These are phyloP conservation scores for Rickenella mellea DNA, from an alignment of 768 basidiomycete genomes.

Conservation along the genomic window DNA sequence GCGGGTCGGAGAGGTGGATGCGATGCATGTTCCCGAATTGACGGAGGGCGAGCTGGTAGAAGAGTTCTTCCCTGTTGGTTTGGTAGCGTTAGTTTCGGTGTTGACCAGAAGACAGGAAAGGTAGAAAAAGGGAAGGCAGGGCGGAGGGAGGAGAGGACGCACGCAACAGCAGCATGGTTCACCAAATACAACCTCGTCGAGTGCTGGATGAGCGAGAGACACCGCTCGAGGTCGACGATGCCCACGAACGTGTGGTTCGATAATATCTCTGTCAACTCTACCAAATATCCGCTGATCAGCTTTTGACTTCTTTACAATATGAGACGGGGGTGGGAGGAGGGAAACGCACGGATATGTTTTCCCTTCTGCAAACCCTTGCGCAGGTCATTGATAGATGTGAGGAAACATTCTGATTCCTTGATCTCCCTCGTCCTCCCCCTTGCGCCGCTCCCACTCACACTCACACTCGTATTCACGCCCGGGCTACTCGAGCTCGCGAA, in stretches of 20 bases:
- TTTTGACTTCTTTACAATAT: constrained; percentile 6
- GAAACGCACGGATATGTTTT: constrained; percentile 58
- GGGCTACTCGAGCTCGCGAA: too few relatives aligned
- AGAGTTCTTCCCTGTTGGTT: constrained; percentile 70
- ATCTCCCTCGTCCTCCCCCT: constrained; percentile 39
- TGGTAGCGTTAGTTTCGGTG: neutral
- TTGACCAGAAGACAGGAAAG: neutral
- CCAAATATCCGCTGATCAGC: neutral
- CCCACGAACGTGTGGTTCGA: constrained; percentile 89
- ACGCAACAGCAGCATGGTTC: constrained; percentile 81
- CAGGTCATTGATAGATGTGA: constrained; percentile 67
- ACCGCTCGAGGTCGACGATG: constrained; percentile 67
- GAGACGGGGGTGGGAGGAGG: neutral
- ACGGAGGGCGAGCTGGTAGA: constrained; percentile 86
- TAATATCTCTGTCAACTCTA: constrained; percentile 78
- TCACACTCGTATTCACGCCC: constrained; percentile 3
- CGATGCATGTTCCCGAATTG: constrained; percentile 82
- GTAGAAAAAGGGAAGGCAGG: neutral
- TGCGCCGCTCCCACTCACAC: constrained; percentile 7
- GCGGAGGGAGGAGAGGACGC: constrained; percentile 21
- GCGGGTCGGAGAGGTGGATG: constrained; percentile 77
- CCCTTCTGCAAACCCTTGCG: constrained; percentile 47
- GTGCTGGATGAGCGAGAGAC: constrained; percentile 78
- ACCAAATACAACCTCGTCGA: constrained; percentile 84
- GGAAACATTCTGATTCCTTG: constrained; percentile 62